Evolutionary conservation across 2,329 filamentous ascomycete genomes (phyloP).

Genomic region (Corniculantispora saksenae): DNA sequence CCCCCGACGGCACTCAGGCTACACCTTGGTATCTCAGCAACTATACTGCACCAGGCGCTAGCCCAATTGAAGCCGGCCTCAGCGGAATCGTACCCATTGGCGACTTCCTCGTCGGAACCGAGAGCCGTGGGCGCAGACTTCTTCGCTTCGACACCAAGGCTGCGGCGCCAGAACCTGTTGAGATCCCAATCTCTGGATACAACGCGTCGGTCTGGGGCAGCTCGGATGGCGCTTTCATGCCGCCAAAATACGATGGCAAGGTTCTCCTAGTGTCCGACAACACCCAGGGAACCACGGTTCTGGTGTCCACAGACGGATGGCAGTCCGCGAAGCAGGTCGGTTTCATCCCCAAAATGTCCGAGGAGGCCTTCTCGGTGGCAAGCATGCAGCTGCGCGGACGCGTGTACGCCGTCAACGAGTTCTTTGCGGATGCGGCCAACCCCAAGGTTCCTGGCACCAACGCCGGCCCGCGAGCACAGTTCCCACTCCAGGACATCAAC

Average conservation of each 20-base stretch:
- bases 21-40: conserved; percentile 35
- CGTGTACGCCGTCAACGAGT: background rate
- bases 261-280: conserved; percentile 37
- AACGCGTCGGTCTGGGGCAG: background rate
- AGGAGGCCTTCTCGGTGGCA: conserved; percentile 22
- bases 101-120: conserved; percentile 31
- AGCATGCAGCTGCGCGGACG: conserved; percentile 21
- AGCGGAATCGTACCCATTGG: conserved; percentile 1
- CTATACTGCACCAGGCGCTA: conserved; percentile 25
- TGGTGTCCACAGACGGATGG: conserved; percentile 40
- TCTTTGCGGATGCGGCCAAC: background rate
- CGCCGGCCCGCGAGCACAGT: background rate
- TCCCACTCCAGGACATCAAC: conserved; percentile 3
- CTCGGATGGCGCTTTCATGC: conserved; percentile 36
- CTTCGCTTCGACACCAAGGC: conserved; percentile 35
- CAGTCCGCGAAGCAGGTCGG: conserved; percentile 37
- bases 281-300: conserved; percentile 35
- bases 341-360: conserved; percentile 27
- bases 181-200: background rate
- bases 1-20: conserved; percentile 29
- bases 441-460: background rate
- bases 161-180: background rate
- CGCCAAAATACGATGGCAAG: conserved; percentile 33
- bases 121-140: conserved; percentile 33
- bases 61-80: conserved; percentile 20